These are phyloP conservation scores for Silene uniflora DNA, from an alignment of 148 eudicot species.

Conservation along the genomic window DNA sequence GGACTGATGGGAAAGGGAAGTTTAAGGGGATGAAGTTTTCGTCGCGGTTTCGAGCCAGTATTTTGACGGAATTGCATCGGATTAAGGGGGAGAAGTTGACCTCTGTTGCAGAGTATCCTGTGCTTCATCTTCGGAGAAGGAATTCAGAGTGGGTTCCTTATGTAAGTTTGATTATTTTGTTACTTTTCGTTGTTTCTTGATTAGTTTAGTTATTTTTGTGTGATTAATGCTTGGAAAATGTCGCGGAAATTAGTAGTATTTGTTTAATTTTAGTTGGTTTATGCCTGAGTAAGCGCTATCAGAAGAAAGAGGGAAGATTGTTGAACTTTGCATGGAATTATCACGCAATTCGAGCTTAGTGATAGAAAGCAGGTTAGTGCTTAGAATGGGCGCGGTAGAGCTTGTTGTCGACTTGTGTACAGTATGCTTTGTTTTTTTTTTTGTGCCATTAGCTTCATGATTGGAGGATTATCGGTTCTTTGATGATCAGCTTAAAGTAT, in stretches of 20 bases:
- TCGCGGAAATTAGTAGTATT: no score
- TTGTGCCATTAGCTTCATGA: neutral
- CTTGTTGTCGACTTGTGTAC: neutral
- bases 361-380: neutral
- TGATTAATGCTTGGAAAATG: neutral
- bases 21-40: constrained; percentile 80
- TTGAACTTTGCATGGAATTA: neutral
- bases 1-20: constrained; percentile 89
- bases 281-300: no score
- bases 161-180: constrained; percentile 45
- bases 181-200: neutral
- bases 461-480: neutral
- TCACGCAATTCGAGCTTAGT: neutral
- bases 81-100: constrained; percentile 57
- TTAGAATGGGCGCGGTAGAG: neutral
- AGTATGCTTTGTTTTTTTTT: neutral
- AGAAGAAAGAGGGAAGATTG: neutral
- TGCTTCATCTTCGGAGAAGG: constrained; percentile 82
- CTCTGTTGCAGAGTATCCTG: constrained; percentile 72
- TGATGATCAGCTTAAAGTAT: neutral
- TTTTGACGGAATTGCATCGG: constrained; percentile 84
- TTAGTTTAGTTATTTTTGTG: no score
- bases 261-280: neutral
- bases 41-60: constrained; percentile 71
- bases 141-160: constrained; percentile 79